Evolutionary conservation across 164 flowering plant species (phyloP).

Genomic region (Magnolia kwangsiensis): DNA sequence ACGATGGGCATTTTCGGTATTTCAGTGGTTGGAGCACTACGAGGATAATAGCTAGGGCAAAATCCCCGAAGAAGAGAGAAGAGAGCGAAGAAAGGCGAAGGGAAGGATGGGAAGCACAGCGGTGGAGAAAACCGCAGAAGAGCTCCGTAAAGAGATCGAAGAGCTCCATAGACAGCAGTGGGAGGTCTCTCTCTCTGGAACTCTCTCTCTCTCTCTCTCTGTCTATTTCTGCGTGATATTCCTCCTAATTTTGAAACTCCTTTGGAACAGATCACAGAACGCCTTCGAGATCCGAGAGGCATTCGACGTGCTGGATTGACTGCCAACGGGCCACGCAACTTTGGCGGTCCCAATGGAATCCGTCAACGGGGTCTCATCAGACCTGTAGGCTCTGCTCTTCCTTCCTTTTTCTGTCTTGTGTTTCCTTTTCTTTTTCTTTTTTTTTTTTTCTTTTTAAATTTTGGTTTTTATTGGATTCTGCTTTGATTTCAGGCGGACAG

Average conservation of each 20-base stretch:
- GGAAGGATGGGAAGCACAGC: conserved; percentile 20
- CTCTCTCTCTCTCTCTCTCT: not conserved
- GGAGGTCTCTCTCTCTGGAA: conserved; percentile 43
- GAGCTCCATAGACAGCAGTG: conserved; percentile 88
- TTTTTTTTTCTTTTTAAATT: not conserved
- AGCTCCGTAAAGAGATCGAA: conserved; percentile 88
- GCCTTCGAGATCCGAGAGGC: conserved; percentile 92
- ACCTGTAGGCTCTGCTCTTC: conserved; percentile 35
- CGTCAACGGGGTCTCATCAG: conserved; percentile 65
- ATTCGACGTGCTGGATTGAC: conserved; percentile 64
- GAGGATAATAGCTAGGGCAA: not conserved
- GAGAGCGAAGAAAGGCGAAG: not conserved
- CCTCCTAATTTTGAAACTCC: not conserved
- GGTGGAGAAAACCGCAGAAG: conserved; percentile 77
- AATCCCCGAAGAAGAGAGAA: not conserved
- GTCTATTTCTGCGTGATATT: not conserved
- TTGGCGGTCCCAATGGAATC: conserved; percentile 27
- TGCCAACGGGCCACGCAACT: conserved; percentile 44
- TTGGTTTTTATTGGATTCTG: not conserved
- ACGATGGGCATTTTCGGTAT: too few relatives aligned
- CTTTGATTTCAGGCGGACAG: conserved; percentile 53
- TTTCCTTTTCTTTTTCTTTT: not conserved
- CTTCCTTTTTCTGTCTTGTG: not conserved
- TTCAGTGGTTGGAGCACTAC: not conserved
- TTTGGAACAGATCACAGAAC: conserved; percentile 64